A percentile compares a stretch with the other conserved stretches of the same genome.
Evolutionary conservation across 768 basidiomycete genomes (phyloP).

Genomic region (Rickenella mellea): DNA sequence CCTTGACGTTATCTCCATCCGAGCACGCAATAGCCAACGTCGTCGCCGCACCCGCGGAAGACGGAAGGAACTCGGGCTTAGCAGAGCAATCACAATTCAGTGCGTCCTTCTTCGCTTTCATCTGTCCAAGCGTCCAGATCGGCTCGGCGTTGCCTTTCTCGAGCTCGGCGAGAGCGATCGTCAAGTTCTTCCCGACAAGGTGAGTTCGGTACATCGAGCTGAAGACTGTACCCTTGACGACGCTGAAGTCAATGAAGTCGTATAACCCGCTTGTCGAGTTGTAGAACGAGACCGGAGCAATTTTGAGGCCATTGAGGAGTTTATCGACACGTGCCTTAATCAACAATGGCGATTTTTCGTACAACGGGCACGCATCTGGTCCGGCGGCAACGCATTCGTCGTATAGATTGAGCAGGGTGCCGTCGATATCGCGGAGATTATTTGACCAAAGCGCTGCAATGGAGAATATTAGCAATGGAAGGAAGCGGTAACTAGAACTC

Average conservation of each 20-base stretch:
- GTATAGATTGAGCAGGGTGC: conserved; percentile 10
- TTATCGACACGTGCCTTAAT: conserved; percentile 12
- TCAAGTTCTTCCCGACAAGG: neutral
- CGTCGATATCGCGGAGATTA: conserved; percentile 16
- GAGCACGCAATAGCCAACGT: neutral
- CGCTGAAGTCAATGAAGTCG: conserved; percentile 6
- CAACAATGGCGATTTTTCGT: conserved; percentile 11
- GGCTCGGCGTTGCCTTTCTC: neutral
- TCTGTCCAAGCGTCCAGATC: neutral
- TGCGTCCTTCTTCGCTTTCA: neutral
- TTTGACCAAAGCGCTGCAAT: conserved; percentile 2
- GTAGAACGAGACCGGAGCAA: conserved; percentile 4
- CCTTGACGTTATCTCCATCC: neutral
- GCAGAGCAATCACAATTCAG: neutral
- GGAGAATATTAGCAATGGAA: neutral
- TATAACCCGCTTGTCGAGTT: conserved; percentile 1
- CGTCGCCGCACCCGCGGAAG: neutral
- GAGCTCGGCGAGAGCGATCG: neutral
- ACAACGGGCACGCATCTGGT: conserved; percentile 14
- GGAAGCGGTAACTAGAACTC: neutral
- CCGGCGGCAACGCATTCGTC: conserved; percentile 15
- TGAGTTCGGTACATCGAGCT: conserved; percentile 5
- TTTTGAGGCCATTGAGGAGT: conserved; percentile 3
- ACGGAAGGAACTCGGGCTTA: neutral
- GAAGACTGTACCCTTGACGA: conserved; percentile 6